phyloP scores from a whole-genome alignment of 495 filamentous ascomycete genomes.

The Neurospora hispaniola region DNA sequence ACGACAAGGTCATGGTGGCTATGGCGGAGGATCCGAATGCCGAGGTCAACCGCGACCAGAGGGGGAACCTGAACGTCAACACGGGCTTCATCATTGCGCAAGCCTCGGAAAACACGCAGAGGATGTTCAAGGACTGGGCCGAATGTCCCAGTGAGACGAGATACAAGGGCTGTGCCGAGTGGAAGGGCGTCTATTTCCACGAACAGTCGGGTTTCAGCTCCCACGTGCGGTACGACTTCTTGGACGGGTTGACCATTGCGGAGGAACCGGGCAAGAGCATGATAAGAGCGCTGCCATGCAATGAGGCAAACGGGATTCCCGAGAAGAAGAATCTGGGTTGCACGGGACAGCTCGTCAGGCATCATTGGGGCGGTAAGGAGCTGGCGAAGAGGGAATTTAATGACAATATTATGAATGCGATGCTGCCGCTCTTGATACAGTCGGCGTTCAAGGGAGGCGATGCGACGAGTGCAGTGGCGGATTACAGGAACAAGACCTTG shows the following conservation, averaged over 20 bases:
- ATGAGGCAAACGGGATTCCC: conserved; percentile 22
- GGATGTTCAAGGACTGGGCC: conserved; percentile 21
- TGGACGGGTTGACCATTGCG: conserved; percentile 18
- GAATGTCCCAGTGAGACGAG: conserved; percentile 11
- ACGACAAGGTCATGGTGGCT: conserved; percentile 29
- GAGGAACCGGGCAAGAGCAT: conserved; percentile 8
- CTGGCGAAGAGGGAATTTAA: conserved; percentile 12
- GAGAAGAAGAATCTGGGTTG: conserved; percentile 10
- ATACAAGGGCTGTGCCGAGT: conserved; percentile 15
- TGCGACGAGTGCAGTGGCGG: conserved; percentile 4
- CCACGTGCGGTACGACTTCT: conserved; percentile 18
- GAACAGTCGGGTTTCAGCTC: conserved; percentile 24
- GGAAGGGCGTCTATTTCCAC: conserved; percentile 16
- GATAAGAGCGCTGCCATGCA: conserved; percentile 16
- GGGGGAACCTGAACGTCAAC: conserved; percentile 16
- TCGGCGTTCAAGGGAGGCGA: conserved; percentile 5
- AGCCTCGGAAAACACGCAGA: conserved; percentile 15
- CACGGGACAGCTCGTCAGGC: conserved; percentile 17
- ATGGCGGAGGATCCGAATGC: conserved; percentile 32
- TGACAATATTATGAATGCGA: conserved; percentile 14
- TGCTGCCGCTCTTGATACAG: conserved; percentile 14
- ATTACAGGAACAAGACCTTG: conserved; percentile 11
- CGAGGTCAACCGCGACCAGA: conserved; percentile 12
- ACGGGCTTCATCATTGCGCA: conserved; percentile 24
- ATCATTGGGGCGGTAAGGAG: conserved; percentile 18